A percentile compares a stretch with the other conserved stretches of the same genome.
Evolutionary conservation across 805 yeast genomes (phyloP).

Genomic region (Ascoidea asiatica): DNA sequence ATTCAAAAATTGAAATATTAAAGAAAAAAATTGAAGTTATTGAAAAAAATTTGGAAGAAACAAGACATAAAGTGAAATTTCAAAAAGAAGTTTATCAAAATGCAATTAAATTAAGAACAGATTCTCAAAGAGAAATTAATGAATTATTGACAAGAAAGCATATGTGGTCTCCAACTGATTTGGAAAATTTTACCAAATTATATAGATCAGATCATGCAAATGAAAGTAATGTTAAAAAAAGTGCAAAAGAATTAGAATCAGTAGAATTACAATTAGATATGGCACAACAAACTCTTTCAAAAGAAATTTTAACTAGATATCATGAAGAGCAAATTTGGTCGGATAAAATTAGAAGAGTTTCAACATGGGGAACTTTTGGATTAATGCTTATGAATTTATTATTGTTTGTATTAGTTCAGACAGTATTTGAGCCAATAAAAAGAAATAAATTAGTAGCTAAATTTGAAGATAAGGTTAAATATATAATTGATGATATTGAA

Average conservation of each 20-base stretch:
- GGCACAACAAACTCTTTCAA: constrained; percentile 52
- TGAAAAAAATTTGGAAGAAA: constrained; percentile 37
- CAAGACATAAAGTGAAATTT: constrained; percentile 32
- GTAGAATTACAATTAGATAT: constrained; percentile 57
- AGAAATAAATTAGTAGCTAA: constrained; percentile 65
- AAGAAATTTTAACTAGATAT: constrained; percentile 73
- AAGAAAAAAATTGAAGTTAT: constrained; percentile 41
- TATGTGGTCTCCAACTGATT: constrained; percentile 65
- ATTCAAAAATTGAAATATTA: constrained; percentile 62
- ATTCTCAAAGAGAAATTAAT: constrained; percentile 74
- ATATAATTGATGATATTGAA: constrained; percentile 25
- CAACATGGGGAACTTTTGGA: constrained; percentile 93
- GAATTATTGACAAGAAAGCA: constrained; percentile 78
- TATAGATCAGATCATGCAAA: constrained; percentile 73
- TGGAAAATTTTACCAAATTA: constrained; percentile 71
- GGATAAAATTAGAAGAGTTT: constrained; percentile 84
- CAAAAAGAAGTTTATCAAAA: constrained; percentile 39
- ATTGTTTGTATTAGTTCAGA: constrained; percentile 68
- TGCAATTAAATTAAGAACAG: constrained; percentile 51
- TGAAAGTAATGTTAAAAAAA: constrained; percentile 41
- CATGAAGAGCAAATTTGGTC: constrained; percentile 98
- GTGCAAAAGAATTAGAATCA: constrained; percentile 32
- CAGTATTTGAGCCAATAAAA: constrained; percentile 92
- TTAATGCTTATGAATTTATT: constrained; percentile 79
- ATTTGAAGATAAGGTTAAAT: constrained; percentile 69